A percentile compares a stretch with the other conserved stretches of the same genome.
Conservation (phyloP, 2,329 filamentous ascomycete species). For the Penicillium sp. region DNA sequence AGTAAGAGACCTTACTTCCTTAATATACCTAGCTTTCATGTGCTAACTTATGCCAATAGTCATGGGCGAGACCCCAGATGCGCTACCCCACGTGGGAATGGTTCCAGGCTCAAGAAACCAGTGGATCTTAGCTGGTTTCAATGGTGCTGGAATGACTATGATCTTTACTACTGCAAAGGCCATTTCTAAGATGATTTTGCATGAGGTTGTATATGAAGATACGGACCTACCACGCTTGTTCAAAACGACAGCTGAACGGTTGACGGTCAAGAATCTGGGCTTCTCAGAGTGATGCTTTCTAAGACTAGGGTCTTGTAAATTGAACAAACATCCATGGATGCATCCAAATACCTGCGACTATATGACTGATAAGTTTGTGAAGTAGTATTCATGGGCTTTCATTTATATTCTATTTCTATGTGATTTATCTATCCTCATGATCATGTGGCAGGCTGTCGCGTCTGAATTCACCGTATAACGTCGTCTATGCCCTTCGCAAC, state of each 20-base stretch:
- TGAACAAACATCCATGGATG: background rate
- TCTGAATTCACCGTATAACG: constrained; percentile 10
- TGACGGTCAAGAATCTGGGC: background rate
- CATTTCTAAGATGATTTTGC: constrained; percentile 54
- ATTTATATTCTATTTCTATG: too few species aligned
- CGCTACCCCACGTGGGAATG: constrained; percentile 53
- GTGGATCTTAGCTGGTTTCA: constrained; percentile 61
- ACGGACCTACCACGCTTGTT: constrained; percentile 33
- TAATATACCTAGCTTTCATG: background rate
- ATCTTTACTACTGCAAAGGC: constrained; percentile 61
- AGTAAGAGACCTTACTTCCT: constrained; percentile 8
- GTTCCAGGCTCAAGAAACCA: constrained; percentile 48
- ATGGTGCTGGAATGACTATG: constrained; percentile 67
- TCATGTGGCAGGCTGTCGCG: background rate
- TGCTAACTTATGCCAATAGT: constrained; percentile 28
- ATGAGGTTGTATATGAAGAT: constrained; percentile 23
- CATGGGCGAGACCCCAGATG: constrained; percentile 54
- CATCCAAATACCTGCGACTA: background rate
- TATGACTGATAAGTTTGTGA: too few species aligned
- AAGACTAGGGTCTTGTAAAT: background rate
- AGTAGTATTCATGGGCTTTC: too few species aligned
- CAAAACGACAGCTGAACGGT: constrained; percentile 24
- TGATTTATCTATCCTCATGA: too few species aligned
- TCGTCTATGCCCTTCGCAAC: constrained; percentile 19
- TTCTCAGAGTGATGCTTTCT: background rate